Evolutionary conservation across 352 stramenopile genomes (phyloP).

Genomic region (Pythium aphanidermatum): DNA sequence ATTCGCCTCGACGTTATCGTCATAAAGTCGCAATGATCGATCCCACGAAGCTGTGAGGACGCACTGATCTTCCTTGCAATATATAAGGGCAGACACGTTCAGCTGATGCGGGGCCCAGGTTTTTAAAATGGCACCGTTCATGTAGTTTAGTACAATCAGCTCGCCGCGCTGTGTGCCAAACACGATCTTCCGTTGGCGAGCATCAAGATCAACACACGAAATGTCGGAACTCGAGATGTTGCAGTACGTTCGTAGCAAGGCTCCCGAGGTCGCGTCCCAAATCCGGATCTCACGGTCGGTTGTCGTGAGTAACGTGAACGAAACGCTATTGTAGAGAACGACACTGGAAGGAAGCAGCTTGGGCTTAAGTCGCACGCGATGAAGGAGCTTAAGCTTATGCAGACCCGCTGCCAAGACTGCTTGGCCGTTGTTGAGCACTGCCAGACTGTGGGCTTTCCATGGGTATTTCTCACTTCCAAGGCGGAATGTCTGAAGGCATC

Average conservation of each 20-base stretch:
- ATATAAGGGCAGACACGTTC: slow-evolving; percentile 55
- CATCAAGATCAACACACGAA: slow-evolving; percentile 63
- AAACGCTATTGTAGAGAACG: slow-evolving; percentile 62
- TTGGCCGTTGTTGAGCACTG: slow-evolving; percentile 56
- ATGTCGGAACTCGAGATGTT: slow-evolving; percentile 51
- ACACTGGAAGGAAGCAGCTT: slow-evolving; percentile 49
- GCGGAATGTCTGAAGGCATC: slow-evolving; percentile 63
- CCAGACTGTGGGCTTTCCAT: slow-evolving; percentile 61
- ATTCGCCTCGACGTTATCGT: slow-evolving; percentile 55
- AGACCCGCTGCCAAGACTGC: slow-evolving; percentile 46
- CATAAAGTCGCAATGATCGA: slow-evolving; percentile 60
- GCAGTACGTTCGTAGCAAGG: slow-evolving; percentile 54
- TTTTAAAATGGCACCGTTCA: slow-evolving; percentile 63
- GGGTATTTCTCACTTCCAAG: slow-evolving; percentile 63
- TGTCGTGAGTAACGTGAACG: slow-evolving; percentile 59
- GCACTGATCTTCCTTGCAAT: slow-evolving; percentile 71
- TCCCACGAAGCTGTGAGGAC: slow-evolving; percentile 77
- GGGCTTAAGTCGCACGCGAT: slow-evolving; percentile 57
- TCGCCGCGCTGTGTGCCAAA: slow-evolving; percentile 61
- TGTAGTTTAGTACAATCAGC: slow-evolving; percentile 63
- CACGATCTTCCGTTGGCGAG: slow-evolving; percentile 63
- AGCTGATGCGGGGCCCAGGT: slow-evolving; percentile 59
- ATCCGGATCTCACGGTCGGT: slow-evolving; percentile 62
- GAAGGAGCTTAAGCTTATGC: slow-evolving; percentile 70
- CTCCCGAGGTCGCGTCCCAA: slow-evolving; percentile 55